Conservation (phyloP, 495 filamentous ascomycete genomes). For the Daldinia grandis region DNA sequence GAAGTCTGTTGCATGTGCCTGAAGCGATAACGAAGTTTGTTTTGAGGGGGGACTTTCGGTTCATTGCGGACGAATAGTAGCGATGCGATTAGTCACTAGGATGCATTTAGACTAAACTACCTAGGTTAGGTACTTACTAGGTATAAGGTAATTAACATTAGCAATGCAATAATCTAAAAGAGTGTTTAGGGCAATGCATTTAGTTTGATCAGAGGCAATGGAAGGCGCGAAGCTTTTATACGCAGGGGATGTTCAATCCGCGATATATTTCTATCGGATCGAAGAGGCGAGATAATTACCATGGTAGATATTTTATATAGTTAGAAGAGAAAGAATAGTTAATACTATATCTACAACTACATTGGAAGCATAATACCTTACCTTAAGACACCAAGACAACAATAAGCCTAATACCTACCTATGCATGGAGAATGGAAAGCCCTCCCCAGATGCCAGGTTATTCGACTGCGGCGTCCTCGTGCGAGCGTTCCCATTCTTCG, state of each 20-base stretch:
- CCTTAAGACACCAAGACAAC: neutral
- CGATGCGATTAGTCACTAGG: neutral
- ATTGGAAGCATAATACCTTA: neutral
- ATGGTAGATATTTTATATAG: conserved; percentile 1
- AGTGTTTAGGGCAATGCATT: too few species aligned
- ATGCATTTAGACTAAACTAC: too few species aligned
- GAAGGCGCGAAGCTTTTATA: too few species aligned
- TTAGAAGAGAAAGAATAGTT: neutral
- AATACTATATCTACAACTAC: neutral
- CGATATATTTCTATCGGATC: neutral
- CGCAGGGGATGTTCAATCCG: neutral
- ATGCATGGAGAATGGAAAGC: conserved; percentile 22
- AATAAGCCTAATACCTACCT: neutral
- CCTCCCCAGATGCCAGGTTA: conserved; percentile 4
- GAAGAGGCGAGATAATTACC: too few species aligned
- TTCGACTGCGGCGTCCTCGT: conserved; percentile 22
- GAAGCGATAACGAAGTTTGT: neutral
- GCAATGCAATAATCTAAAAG: too few species aligned
- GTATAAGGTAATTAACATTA: too few species aligned
- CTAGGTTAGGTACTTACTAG: too few species aligned
- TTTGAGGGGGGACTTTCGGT: neutral
- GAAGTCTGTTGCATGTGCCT: neutral
- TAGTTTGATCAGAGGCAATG: too few species aligned
- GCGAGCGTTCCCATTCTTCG: conserved; percentile 3
- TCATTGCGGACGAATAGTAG: neutral